Evolutionary conservation across 2,329 filamentous ascomycete genomes (phyloP), one percentile per base, ranked within the genome.

Genomic region (Ustulina deusta): DNA sequence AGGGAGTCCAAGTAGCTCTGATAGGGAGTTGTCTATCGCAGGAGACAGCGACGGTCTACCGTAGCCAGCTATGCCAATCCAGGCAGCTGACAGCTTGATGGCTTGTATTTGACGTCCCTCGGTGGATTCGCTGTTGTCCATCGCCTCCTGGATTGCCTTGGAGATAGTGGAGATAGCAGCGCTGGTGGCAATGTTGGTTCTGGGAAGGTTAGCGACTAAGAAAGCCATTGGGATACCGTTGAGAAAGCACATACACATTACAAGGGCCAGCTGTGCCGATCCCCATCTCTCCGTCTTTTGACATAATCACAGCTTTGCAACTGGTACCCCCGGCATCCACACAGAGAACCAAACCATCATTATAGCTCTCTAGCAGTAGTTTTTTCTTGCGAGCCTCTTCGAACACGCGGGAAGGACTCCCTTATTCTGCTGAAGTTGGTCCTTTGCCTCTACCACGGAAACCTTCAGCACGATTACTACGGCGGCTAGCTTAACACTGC

Each of bases 321-420:
- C 57, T 68, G 27, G 66, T 68, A 32, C 66, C 66, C 22, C 66
- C 66, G 5, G 66, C 66, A 59, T 68, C 66, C 1, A 68, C 61
- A 34, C 66, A 68, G 5, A 68, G 57, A 52, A 65, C 61, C 1
- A 61, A 36, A 11, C 27, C 27, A 3, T 65, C 34, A 27, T 61
- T 36, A 54, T 55, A 6, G 6, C 17, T 34, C 1, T 42, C n/a
- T 48, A 10, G 11, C 34, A 48, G 42, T 25, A 2, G 10, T 32
- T 52, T 22, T n/a, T 40, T 61, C 6, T 49, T n/a, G 22, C 44
- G 57, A 42, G 51, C 61, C n/a, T 65, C 61, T 40, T 49, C 52
- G 15, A 68, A 65, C 10, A 62, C 66, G 6, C 38, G 44, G 10
- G 66, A 7, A 68, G 61, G 11, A 68, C 38, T 27, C 66, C 66